Evolutionary conservation across 2,329 filamentous ascomycete species (phyloP).

Genomic region (Clarireedia hainanense): DNA sequence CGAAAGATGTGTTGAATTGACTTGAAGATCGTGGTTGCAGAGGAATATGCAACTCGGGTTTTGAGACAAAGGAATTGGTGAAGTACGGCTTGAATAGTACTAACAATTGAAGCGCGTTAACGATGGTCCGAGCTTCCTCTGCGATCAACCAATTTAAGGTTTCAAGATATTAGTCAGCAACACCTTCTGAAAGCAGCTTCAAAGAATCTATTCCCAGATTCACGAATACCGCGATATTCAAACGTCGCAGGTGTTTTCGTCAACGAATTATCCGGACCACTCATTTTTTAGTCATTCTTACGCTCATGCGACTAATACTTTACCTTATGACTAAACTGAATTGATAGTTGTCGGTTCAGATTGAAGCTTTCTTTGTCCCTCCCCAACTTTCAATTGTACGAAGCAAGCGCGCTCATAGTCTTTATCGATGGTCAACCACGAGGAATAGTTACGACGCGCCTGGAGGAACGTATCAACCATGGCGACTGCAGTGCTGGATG

Average conservation of each 20-base stretch:
- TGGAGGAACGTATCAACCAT: conserved; percentile 34
- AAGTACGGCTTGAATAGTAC: no score
- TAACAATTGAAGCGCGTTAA: no score
- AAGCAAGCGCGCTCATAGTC: conserved; percentile 2
- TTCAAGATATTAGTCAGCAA: background rate
- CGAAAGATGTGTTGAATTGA: no score
- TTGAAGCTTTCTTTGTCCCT: background rate
- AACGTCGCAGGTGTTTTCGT: conserved; percentile 3
- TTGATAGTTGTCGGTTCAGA: background rate
- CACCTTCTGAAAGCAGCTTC: conserved; percentile 4
- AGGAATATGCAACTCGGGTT: no score
- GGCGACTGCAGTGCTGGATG: conserved; percentile 56
- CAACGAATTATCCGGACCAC: background rate
- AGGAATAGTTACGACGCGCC: conserved; percentile 1
- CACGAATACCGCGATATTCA: conserved; percentile 5
- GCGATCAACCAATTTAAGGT: background rate
- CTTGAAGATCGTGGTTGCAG: no score
- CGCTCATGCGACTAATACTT: no score
- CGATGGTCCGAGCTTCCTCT: no score
- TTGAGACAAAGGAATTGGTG: no score
- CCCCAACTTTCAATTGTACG: background rate
- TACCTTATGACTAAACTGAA: no score
- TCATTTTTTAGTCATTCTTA: no score
- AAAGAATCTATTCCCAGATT: conserved; percentile 7
- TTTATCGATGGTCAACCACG: conserved; percentile 5